These are phyloP conservation scores for Dinochytrium kinnereticum DNA, from an alignment of 371 early-diverging fungal genomes.

Conservation along the genomic window DNA sequence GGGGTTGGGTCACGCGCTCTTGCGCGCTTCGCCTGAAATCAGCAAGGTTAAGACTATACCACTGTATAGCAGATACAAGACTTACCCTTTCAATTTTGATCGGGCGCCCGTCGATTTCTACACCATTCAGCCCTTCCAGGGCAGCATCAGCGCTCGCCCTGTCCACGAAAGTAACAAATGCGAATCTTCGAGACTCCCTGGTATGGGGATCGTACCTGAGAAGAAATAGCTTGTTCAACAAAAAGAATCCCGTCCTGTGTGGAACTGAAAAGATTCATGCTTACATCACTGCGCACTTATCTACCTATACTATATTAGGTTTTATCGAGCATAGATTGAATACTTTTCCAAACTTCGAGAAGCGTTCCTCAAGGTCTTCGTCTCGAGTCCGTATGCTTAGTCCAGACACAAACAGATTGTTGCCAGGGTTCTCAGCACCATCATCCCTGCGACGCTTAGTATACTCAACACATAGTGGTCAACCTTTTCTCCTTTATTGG, in stretches of 20 bases:
- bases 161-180: constrained; percentile 78
- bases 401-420: constrained; percentile 79
- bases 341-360: constrained; percentile 75
- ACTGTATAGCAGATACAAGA: constrained; percentile 13
- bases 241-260: too few relatives aligned
- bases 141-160: constrained; percentile 79
- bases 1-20: constrained; percentile 86
- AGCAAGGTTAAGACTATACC: background rate
- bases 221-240: background rate
- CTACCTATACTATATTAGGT: too few relatives aligned
- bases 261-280: too few relatives aligned
- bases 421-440: constrained; percentile 65
- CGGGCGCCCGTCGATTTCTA: constrained; percentile 74
- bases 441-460: background rate
- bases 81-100: constrained; percentile 77
- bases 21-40: constrained; percentile 67
- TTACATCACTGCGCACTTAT: constrained; percentile 74
- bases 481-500: background rate
- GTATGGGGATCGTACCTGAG: constrained; percentile 73
- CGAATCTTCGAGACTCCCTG: constrained; percentile 79
- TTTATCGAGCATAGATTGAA: background rate
- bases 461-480: background rate
- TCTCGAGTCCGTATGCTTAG: constrained; percentile 65
- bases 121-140: constrained; percentile 60
- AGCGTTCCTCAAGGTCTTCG: constrained; percentile 71